Evolutionary conservation across 306 rosid species (phyloP).

Genomic region (Rubus parviflorus): DNA sequence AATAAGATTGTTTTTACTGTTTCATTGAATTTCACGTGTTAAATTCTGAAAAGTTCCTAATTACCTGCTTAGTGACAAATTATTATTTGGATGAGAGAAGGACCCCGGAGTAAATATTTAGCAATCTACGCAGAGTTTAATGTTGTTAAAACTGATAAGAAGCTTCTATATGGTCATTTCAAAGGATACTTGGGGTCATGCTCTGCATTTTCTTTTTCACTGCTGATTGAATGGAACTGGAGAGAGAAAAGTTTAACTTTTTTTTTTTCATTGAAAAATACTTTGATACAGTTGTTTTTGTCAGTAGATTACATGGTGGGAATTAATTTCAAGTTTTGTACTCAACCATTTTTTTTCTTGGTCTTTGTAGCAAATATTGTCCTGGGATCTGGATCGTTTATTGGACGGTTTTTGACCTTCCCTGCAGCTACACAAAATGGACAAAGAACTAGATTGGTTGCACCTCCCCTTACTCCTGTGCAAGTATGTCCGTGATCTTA

Average conservation of each 20-base stretch:
- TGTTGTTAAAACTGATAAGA: neutral
- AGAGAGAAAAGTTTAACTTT: neutral
- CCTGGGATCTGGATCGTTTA: conserved; percentile 64
- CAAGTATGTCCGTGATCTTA: conserved; percentile 57
- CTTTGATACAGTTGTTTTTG: neutral
- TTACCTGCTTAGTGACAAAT: neutral
- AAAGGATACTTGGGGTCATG: neutral
- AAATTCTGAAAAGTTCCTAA: neutral
- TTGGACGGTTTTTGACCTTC: conserved; percentile 68
- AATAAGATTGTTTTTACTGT: neutral
- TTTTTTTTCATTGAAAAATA: neutral
- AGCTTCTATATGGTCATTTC: neutral
- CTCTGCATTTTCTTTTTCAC: neutral
- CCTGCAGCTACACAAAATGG: conserved; percentile 39
- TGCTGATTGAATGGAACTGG: neutral
- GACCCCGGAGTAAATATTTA: neutral
- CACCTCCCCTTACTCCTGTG: conserved; percentile 58
- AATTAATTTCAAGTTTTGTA: neutral
- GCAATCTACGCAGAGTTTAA: neutral
- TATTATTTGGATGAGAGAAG: neutral
- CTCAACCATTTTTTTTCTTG: neutral
- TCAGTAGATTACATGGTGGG: neutral
- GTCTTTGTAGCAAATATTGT: conserved; percentile 69
- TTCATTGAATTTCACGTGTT: neutral
- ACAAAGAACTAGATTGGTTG: conserved; percentile 39